Conservation (phyloP, 2,329 filamentous ascomycete genomes). For the Paracorniculantispora psalliotae region DNA sequence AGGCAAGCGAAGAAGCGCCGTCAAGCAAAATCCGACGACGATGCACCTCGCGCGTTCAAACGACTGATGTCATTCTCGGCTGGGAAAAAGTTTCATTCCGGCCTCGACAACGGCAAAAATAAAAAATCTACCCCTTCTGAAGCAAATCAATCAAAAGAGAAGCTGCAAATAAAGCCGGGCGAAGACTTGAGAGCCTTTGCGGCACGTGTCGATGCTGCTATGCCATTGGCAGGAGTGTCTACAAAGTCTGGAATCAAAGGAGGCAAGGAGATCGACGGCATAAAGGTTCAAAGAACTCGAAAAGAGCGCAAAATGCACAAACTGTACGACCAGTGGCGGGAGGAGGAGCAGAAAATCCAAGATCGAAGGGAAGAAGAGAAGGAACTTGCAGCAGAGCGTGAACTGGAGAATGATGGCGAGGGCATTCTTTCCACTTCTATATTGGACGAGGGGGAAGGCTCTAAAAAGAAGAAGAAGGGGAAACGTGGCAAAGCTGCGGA, state of each 20-base stretch:
- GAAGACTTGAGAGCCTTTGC: constrained; percentile 80
- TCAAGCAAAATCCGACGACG: constrained; percentile 56
- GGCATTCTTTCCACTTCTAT: constrained; percentile 45
- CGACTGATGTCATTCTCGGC: constrained; percentile 73
- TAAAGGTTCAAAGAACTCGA: constrained; percentile 67
- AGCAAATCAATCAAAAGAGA: constrained; percentile 26
- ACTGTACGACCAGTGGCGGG: constrained; percentile 71
- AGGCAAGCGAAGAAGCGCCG: constrained; percentile 33
- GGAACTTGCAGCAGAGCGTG: constrained; percentile 58
- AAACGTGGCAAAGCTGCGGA: constrained; percentile 48
- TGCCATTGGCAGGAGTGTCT: constrained; percentile 69
- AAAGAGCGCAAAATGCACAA: constrained; percentile 82
- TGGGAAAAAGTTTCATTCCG: constrained; percentile 54
- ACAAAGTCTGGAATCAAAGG: constrained; percentile 53
- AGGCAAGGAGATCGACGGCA: constrained; percentile 58
- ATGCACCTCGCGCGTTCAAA: constrained; percentile 83
- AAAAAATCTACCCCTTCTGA: constrained; percentile 20
- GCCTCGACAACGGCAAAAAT: constrained; percentile 64
- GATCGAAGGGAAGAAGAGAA: constrained; percentile 62
- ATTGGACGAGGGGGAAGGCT: constrained; percentile 34
- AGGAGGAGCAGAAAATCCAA: constrained; percentile 58
- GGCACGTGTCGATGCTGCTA: constrained; percentile 74
- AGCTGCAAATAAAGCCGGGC: constrained; percentile 72
- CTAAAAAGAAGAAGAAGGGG: constrained; percentile 30
- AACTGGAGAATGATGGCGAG: constrained; percentile 54